A percentile compares a stretch with the other conserved stretches of the same genome.
phyloP scores from a whole-genome alignment of 1,284 basidiomycete genomes.

The Sporisorium sorghi region DNA sequence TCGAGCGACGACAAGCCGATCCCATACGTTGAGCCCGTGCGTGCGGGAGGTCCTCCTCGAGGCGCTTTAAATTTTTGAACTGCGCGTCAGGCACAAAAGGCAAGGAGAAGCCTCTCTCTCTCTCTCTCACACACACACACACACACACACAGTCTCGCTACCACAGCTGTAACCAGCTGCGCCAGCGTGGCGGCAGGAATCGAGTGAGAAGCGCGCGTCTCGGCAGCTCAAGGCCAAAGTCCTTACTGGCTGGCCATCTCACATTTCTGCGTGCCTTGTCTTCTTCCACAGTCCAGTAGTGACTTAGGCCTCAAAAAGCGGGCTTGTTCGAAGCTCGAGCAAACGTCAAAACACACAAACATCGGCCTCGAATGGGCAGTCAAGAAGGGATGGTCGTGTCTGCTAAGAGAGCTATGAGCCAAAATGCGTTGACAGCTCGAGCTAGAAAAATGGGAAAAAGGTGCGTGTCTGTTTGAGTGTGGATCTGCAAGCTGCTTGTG shows the following conservation, averaged over 20 bases:
- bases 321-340: neutral
- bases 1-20: too few relatives aligned
- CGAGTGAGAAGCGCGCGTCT: slow-evolving; percentile 6
- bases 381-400: too few relatives aligned
- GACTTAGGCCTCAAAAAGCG: neutral
- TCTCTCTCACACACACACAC: too few relatives aligned
- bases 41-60: too few relatives aligned
- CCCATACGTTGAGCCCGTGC: too few relatives aligned
- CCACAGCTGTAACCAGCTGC: too few relatives aligned
- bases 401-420: too few relatives aligned
- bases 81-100: too few relatives aligned
- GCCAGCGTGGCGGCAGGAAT: slow-evolving; percentile 21
- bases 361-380: neutral
- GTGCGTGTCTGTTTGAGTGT: neutral
- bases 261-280: slow-evolving; percentile 18
- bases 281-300: too few relatives aligned
- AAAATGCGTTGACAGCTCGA: neutral
- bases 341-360: slow-evolving; percentile 9
- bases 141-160: too few relatives aligned
- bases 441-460: neutral
- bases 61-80: too few relatives aligned
- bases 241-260: slow-evolving; percentile 18
- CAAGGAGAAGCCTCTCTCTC: too few relatives aligned
- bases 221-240: neutral
- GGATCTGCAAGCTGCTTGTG: slow-evolving; percentile 37